A percentile compares a stretch with the other conserved stretches of the same genome.
phyloP scores from a whole-genome alignment of 164 flowering plant species.

The Liquidambar formosana region DNA sequence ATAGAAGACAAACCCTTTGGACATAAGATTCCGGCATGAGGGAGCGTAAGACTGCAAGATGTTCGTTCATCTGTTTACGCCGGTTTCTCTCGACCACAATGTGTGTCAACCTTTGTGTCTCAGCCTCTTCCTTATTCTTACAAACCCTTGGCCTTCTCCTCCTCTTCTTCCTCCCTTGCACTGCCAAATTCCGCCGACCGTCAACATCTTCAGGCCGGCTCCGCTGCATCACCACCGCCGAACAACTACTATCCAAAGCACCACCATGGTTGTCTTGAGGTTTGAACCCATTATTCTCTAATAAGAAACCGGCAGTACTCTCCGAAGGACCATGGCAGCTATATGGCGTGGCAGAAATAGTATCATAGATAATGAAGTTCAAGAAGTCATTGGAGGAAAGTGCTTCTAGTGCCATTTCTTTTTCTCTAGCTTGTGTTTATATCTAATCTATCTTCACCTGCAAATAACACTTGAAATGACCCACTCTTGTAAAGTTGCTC shows the following conservation, averaged over 20 bases:
- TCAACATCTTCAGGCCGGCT: background rate
- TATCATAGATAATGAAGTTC: conserved; percentile 57
- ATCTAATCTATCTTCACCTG: too few species aligned
- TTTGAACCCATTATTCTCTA: conserved; percentile 8
- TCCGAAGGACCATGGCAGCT: conserved; percentile 14
- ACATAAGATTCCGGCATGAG: conserved; percentile 84
- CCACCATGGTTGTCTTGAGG: background rate
- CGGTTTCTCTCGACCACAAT: conserved; percentile 87
- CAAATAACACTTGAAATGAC: too few species aligned
- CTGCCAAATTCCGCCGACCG: conserved; percentile 20
- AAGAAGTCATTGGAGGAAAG: conserved; percentile 54
- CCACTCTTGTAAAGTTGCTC: too few species aligned
- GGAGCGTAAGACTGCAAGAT: conserved; percentile 70
- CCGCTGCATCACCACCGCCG: too few species aligned
- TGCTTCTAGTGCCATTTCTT: conserved; percentile 58
- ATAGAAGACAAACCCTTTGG: conserved; percentile 55
- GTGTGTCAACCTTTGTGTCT: conserved; percentile 93
- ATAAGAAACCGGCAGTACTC: background rate
- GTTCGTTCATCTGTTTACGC: conserved; percentile 88
- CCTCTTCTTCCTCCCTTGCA: conserved; percentile 53
- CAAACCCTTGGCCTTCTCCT: conserved; percentile 59
- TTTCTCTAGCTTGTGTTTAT: too few species aligned
- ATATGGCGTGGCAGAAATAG: conserved; percentile 40
- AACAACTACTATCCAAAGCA: background rate
- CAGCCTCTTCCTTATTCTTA: conserved; percentile 79